A percentile compares a stretch with the other conserved stretches of the same genome.
phyloP scores from a whole-genome alignment of 2,329 filamentous ascomycete species.

The Canariomyces notabilis region DNA sequence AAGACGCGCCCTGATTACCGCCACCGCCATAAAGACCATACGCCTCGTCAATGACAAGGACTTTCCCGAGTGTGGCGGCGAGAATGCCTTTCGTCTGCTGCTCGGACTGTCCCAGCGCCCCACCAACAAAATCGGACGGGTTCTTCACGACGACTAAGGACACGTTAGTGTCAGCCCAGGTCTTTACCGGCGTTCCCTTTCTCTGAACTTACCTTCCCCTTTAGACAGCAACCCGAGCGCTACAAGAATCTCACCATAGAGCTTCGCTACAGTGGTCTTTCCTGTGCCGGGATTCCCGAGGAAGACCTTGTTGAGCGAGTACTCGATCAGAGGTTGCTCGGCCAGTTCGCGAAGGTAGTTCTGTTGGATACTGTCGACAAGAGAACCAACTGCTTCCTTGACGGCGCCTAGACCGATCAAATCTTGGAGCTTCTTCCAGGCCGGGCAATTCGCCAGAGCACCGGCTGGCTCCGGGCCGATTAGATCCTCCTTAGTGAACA shows the following conservation, averaged over 20 bases:
- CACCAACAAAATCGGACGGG: constrained; percentile 67
- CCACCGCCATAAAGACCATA: constrained; percentile 56
- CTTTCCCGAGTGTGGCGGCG: constrained; percentile 61
- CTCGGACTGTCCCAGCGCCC: constrained; percentile 61
- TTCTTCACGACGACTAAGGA: constrained; percentile 60
- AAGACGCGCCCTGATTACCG: constrained; percentile 23
- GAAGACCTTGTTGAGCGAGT: constrained; percentile 64
- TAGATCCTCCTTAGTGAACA: constrained; percentile 62
- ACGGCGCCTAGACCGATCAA: constrained; percentile 58
- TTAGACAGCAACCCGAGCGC: constrained; percentile 63
- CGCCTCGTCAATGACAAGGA: constrained; percentile 75
- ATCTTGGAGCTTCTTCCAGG: constrained; percentile 54
- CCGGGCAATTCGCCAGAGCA: constrained; percentile 45
- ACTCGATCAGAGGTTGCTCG: constrained; percentile 55
- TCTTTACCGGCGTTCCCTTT: no score
- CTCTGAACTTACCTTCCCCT: constrained; percentile 55
- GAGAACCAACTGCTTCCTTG: constrained; percentile 53
- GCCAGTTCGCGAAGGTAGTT: constrained; percentile 64
- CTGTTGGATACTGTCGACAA: constrained; percentile 56
- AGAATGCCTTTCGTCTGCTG: constrained; percentile 68
- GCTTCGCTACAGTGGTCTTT: constrained; percentile 69
- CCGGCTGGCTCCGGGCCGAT: constrained; percentile 62
- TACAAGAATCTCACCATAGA: constrained; percentile 64
- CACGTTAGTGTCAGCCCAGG: constrained; percentile 1
- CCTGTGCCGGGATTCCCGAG: constrained; percentile 69